Conservation (phyloP, 768 basidiomycete genomes). For the Crepidotus variabilis region DNA sequence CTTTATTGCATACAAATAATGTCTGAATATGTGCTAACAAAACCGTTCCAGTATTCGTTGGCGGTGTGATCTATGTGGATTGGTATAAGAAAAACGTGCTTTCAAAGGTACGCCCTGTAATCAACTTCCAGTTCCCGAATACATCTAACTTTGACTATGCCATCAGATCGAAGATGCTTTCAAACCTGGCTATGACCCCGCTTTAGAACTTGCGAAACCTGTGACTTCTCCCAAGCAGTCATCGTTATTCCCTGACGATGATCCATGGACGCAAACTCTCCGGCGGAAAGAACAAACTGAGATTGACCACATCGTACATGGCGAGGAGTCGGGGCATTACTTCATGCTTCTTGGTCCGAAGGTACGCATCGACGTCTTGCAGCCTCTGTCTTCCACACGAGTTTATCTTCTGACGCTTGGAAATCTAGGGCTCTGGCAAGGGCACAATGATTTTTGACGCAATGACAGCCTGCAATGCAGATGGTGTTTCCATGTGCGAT, state of each 20-base stretch:
- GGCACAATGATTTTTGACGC: slow-evolving; percentile 82
- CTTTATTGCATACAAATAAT: slow-evolving; percentile 13
- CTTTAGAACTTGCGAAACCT: slow-evolving; percentile 64
- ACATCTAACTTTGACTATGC: neutral
- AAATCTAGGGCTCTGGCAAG: slow-evolving; percentile 64
- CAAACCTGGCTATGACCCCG: slow-evolving; percentile 76
- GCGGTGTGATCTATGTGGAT: slow-evolving; percentile 66
- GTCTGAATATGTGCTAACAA: neutral
- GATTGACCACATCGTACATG: slow-evolving; percentile 78
- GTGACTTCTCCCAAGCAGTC: slow-evolving; percentile 32
- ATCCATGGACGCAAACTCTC: slow-evolving; percentile 56
- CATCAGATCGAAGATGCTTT: slow-evolving; percentile 76
- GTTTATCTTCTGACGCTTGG: neutral
- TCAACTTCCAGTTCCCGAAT: neutral
- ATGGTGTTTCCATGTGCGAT: slow-evolving; percentile 71
- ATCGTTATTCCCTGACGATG: slow-evolving; percentile 24
- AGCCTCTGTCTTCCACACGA: neutral
- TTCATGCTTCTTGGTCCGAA: slow-evolving; percentile 78
- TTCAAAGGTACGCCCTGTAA: slow-evolving; percentile 51
- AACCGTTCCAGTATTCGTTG: slow-evolving; percentile 51
- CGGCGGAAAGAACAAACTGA: slow-evolving; percentile 70
- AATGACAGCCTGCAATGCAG: slow-evolving; percentile 69
- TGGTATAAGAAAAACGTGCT: slow-evolving; percentile 87
- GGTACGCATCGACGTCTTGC: slow-evolving; percentile 34
- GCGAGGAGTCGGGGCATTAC: slow-evolving; percentile 68